These are phyloP conservation scores for Kregervanrija pseudodelftensis DNA, from an alignment of 805 yeast genomes.

Conservation along the genomic window DNA sequence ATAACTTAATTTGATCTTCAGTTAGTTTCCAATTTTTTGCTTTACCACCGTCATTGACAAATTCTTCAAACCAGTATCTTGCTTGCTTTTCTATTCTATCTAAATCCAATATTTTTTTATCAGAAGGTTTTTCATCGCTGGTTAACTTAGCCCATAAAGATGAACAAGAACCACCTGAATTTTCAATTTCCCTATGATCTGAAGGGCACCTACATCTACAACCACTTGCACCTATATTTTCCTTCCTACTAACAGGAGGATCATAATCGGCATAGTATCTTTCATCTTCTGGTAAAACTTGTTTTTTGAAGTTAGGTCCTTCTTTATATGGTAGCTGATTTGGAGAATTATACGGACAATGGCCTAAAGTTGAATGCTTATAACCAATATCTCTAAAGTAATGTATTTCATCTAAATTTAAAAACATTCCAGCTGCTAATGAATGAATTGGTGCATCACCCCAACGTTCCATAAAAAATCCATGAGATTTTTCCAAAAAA, in stretches of 20 bases:
- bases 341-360: conserved; percentile 71
- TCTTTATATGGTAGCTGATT: conserved; percentile 41
- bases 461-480: conserved; percentile 91
- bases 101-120: conserved; percentile 17
- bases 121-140: conserved; percentile 18
- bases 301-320: conserved; percentile 27
- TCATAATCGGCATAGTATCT: conserved; percentile 29
- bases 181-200: conserved; percentile 47
- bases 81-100: conserved; percentile 24
- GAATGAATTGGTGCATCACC: conserved; percentile 97
- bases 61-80: conserved; percentile 15
- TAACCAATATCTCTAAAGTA: conserved; percentile 93
- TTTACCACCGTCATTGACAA: conserved; percentile 13
- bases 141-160: conserved; percentile 38
- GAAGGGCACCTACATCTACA: conserved; percentile 81
- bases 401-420: conserved; percentile 66
- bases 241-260: conserved; percentile 10
- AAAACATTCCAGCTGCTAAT: conserved; percentile 70
- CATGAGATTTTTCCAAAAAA: conserved; percentile 63
- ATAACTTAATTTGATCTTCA: conserved; percentile 12
- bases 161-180: conserved; percentile 45
- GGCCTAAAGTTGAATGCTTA: conserved; percentile 69
- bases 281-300: conserved; percentile 29
- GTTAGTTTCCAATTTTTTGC: conserved; percentile 23
- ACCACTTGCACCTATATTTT: conserved; percentile 70